Base-by-base conservation (phyloP, 1,139 yeast genomes). In the Blastobotrys apis region DNA sequence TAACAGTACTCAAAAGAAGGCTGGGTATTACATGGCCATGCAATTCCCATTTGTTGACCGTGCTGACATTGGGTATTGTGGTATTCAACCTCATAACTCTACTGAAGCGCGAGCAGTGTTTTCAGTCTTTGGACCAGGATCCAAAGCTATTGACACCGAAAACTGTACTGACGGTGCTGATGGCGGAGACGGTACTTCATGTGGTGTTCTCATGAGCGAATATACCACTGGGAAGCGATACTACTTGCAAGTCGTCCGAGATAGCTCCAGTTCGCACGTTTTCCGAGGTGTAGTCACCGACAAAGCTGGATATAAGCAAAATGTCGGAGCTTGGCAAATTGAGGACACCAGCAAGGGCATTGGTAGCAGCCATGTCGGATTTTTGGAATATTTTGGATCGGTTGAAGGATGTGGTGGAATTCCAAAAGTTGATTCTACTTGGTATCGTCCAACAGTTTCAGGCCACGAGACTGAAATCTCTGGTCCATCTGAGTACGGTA, bases 151-250 rank as follows among this genome's bases (percentile, higher is more conserved):
- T 8, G 39, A 37, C 27, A n/a, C 13, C 5, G 26, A 16, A 3
- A 4, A 37, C 17, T 37, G 39, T 15, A 37, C 26, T 16, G 15
- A 12, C 2, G 39, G 39, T 6, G 39, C 39, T 4, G 39, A 37
- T 13, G 39, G 33, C n/a, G 39, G 33, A 2, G 17, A 12, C 5
- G 39, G 39, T 19, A 21, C 16, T 3, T n/a, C 20, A 8, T 37
- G 39, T 16, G 8, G 23, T 4, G 26, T 27, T 19, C 27, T n/a
- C 8, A 37, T 37, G 39, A n/a, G 15, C 26, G 13, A 37, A 19
- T 37, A 27, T 16, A 9, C 39, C 5, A 15, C 19, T 12, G 25
- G 17, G 13, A 37, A 30, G n/a, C 13, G 16, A 15, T 37, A 37
- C 27, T 37, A 37, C n/a, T 13, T 37, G 9, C 33, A 37, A 8